Conservation (phyloP, 371 early-diverging fungal species). For the Rhizomucor miehei region DNA sequence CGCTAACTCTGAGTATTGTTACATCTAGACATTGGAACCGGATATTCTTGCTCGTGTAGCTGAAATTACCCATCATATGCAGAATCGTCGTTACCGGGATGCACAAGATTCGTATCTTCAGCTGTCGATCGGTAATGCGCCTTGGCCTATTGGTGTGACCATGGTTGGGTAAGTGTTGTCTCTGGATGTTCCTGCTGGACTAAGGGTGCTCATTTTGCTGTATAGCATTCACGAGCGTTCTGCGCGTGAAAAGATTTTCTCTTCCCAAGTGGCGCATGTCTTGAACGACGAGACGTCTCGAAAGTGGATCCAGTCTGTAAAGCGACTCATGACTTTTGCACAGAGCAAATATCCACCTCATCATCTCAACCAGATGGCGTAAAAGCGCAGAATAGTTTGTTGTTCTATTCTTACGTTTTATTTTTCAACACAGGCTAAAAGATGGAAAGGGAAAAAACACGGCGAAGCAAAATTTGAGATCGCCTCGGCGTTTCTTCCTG, state of each 20-base stretch:
- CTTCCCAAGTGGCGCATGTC: conserved; percentile 95
- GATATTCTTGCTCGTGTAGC: conserved; percentile 87
- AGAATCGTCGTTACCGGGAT: conserved; percentile 84
- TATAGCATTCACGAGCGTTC: conserved; percentile 95
- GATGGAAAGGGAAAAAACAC: too few relatives aligned
- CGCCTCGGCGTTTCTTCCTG: conserved; percentile 6
- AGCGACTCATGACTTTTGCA: conserved; percentile 94
- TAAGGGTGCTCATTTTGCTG: not conserved
- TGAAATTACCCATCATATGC: conserved; percentile 85
- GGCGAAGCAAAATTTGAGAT: too few relatives aligned
- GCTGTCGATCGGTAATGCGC: conserved; percentile 95
- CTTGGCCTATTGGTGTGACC: conserved; percentile 98
- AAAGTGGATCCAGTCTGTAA: conserved; percentile 98
- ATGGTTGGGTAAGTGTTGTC: conserved; percentile 63
- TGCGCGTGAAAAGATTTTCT: conserved; percentile 94
- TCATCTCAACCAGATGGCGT: conserved; percentile 61
- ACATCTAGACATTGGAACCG: conserved; percentile 54
- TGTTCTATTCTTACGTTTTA: not conserved
- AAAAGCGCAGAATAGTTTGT: conserved; percentile 13
- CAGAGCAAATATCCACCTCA: conserved; percentile 90
- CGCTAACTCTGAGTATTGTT: not conserved
- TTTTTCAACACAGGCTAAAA: not conserved
- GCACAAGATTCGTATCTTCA: conserved; percentile 94
- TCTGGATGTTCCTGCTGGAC: not conserved
- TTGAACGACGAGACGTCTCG: conserved; percentile 95